Percentiles rank a stretch among this genome's conserved stretches.
These are phyloP conservation scores for Nitzschia sp. DNA, from an alignment of 108 stramenopile genomes.

Conservation along the genomic window DNA sequence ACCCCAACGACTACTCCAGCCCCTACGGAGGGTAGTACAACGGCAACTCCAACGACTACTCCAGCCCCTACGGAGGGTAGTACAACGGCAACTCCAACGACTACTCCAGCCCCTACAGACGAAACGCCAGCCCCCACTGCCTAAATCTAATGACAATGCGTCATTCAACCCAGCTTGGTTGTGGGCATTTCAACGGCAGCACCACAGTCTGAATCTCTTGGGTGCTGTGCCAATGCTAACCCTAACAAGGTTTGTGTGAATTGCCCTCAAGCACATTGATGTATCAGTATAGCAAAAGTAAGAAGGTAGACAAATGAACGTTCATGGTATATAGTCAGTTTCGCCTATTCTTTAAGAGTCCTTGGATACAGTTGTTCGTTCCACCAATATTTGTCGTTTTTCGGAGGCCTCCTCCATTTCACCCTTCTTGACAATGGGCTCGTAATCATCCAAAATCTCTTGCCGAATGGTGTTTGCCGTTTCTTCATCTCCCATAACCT, in stretches of 20 bases:
- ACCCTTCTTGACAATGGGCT: conserved; percentile 46
- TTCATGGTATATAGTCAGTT: background rate
- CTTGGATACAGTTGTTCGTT: background rate
- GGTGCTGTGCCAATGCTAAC: no score
- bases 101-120: conserved; percentile 2
- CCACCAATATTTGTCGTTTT: background rate
- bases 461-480: conserved; percentile 71
- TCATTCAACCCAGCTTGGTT: no score
- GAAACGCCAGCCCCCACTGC: background rate
- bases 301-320: no score
- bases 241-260: no score
- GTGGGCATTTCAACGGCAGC: no score
- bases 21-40: background rate
- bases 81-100: background rate
- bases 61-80: background rate
- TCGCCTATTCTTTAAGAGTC: background rate
- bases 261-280: no score
- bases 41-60: background rate
- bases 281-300: no score
- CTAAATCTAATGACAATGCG: background rate
- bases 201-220: no score
- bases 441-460: conserved; percentile 76
- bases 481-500: conserved; percentile 50
- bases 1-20: background rate
- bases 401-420: conserved; percentile 9